These are phyloP conservation scores for Papiliotrema laurentii DNA, from an alignment of 1,284 basidiomycete species.

Conservation along the genomic window DNA sequence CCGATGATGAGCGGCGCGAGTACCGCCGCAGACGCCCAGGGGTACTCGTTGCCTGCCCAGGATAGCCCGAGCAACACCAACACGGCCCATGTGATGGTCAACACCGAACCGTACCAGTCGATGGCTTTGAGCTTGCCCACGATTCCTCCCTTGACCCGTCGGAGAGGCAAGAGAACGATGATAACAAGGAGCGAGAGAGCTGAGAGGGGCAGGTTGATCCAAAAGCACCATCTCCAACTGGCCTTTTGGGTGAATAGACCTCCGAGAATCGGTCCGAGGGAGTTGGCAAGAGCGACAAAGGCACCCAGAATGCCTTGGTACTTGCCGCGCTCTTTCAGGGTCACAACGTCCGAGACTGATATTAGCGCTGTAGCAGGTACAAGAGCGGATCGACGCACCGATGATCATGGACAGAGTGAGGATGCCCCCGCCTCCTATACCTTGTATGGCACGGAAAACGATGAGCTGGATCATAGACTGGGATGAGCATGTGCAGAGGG, in stretches of 20 bases:
- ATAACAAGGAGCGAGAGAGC: constrained; percentile 56
- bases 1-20: constrained; percentile 61
- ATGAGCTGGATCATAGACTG: constrained; percentile 66
- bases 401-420: constrained; percentile 42
- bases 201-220: constrained; percentile 62
- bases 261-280: constrained; percentile 46
- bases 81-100: constrained; percentile 61
- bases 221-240: constrained; percentile 56
- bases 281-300: constrained; percentile 42
- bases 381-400: constrained; percentile 10
- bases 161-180: constrained; percentile 61
- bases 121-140: constrained; percentile 60
- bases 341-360: constrained; percentile 40
- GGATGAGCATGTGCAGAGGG: constrained; percentile 48
- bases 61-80: constrained; percentile 66
- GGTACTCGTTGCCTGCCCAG: constrained; percentile 68
- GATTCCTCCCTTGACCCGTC: constrained; percentile 59
- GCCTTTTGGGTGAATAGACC: constrained; percentile 42
- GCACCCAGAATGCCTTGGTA: constrained; percentile 46
- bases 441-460: constrained; percentile 55
- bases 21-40: constrained; percentile 62
- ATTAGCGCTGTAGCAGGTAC: neutral
- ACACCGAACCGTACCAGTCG: constrained; percentile 60
- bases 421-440: constrained; percentile 44
- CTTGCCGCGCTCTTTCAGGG: constrained; percentile 48